Conservation (phyloP, 495 filamentous ascomycete genomes). For the Trichoderma virens region DNA sequence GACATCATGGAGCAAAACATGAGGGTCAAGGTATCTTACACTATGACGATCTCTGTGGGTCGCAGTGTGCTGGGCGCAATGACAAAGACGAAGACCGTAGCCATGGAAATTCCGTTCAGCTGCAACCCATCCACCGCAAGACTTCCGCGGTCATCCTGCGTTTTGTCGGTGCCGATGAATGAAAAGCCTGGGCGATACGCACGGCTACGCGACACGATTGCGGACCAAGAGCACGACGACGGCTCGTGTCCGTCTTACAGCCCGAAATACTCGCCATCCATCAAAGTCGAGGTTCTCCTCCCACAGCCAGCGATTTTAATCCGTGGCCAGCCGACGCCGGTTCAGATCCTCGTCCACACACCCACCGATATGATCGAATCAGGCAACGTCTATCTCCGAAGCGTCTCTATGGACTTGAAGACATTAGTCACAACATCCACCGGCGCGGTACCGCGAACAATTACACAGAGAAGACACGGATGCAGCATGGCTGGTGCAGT, state of each 20-base stretch:
- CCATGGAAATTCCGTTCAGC: neutral
- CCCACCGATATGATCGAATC: neutral
- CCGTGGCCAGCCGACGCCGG: neutral
- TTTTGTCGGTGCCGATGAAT: neutral
- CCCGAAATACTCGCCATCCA: neutral
- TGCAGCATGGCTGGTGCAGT: neutral
- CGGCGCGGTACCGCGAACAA: neutral
- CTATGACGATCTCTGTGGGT: neutral
- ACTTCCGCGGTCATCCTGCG: neutral
- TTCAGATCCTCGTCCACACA: neutral
- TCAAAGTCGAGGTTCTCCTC: neutral
- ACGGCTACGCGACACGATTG: neutral
- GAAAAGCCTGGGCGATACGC: neutral
- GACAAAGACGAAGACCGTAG: neutral
- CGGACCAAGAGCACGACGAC: neutral
- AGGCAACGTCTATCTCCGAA: neutral
- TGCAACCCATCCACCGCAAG: neutral
- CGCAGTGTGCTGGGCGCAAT: neutral
- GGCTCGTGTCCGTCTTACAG: neutral
- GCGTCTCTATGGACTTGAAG: neutral
- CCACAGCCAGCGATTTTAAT: neutral
- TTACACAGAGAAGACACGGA: neutral
- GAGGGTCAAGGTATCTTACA: neutral
- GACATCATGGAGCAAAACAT: neutral
- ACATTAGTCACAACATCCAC: neutral